Evolutionary conservation across 345 rosid genomes (phyloP).

Genomic region (Punica granatum): DNA sequence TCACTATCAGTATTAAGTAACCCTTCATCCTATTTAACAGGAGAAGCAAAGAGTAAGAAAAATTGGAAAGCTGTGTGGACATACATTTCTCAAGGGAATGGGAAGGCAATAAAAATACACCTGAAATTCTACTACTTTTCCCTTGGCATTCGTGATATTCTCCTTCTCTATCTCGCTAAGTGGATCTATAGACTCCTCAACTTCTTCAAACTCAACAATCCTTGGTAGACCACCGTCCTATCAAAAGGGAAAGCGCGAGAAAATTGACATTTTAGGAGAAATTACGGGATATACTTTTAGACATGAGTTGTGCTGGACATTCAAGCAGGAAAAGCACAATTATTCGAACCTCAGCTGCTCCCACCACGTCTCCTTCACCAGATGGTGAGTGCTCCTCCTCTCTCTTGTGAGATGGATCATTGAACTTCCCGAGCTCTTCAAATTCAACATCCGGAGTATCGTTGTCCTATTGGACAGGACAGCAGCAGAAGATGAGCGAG

Average conservation of each 20-base stretch:
- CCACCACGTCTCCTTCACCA: background rate
- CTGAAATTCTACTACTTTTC: slow-evolving; percentile 18
- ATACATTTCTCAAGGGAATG: background rate
- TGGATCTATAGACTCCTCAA: background rate
- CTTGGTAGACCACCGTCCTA: background rate
- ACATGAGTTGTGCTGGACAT: background rate
- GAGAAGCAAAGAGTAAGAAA: background rate
- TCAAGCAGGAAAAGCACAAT: background rate
- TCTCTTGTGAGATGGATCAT: background rate
- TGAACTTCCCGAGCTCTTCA: background rate
- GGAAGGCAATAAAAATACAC: slow-evolving; percentile 8
- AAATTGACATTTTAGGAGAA: background rate
- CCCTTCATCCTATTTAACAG: background rate
- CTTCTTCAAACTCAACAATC: background rate
- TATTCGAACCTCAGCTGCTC: slow-evolving; percentile 1
- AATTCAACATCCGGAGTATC: background rate
- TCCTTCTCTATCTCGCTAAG: background rate
- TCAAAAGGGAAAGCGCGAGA: background rate
- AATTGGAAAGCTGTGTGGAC: background rate
- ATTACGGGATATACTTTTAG: background rate
- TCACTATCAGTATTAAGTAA: slow-evolving; percentile 6
- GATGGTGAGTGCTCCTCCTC: slow-evolving; percentile 2
- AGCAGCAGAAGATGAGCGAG: background rate
- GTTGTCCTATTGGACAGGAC: background rate
- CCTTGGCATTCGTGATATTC: slow-evolving; percentile 8